phyloP scores from a whole-genome alignment of 192 early-diverging fungal species.

The Entomortierella parvispora region DNA sequence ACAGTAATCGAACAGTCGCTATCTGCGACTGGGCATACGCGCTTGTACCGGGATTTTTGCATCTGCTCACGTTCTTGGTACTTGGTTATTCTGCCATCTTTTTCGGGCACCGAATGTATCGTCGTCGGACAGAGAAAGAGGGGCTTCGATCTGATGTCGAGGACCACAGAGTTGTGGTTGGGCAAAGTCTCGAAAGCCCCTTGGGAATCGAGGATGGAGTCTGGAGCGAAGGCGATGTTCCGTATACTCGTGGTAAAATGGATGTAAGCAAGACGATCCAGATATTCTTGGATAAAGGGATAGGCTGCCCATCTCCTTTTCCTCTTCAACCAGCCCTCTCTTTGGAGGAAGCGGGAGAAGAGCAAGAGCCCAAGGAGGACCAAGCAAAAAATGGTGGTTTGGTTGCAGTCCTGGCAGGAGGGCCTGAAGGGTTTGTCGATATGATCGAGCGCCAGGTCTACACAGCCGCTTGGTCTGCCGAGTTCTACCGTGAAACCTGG shows the following conservation, averaged over 20 bases:
- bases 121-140: slow-evolving; percentile 6
- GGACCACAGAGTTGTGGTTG: slow-evolving; percentile 5
- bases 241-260: slow-evolving; percentile 32
- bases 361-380: slow-evolving; percentile 5
- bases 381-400: not conserved
- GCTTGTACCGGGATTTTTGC: slow-evolving; percentile 24
- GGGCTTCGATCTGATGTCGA: not conserved
- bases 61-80: slow-evolving; percentile 20
- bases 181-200: too few species aligned
- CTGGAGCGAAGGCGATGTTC: slow-evolving; percentile 47
- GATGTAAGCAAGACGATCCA: slow-evolving; percentile 28
- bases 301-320: slow-evolving; percentile 33
- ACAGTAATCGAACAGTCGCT: slow-evolving; percentile 33
- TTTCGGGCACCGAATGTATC: slow-evolving; percentile 12
- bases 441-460: slow-evolving; percentile 36
- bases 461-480: slow-evolving; percentile 28
- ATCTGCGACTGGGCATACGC: slow-evolving; percentile 41
- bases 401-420: slow-evolving; percentile 41
- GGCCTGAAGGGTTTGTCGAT: slow-evolving; percentile 35
- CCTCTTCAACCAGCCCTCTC: too few species aligned
- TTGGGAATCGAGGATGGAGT: slow-evolving; percentile 39
- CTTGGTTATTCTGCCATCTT: slow-evolving; percentile 29
- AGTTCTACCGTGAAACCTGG: slow-evolving; percentile 48
- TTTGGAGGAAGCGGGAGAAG: too few species aligned
- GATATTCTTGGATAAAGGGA: slow-evolving; percentile 20